phyloP scores from a whole-genome alignment of 805 yeast genomes.

The Spathaspora girioi region DNA sequence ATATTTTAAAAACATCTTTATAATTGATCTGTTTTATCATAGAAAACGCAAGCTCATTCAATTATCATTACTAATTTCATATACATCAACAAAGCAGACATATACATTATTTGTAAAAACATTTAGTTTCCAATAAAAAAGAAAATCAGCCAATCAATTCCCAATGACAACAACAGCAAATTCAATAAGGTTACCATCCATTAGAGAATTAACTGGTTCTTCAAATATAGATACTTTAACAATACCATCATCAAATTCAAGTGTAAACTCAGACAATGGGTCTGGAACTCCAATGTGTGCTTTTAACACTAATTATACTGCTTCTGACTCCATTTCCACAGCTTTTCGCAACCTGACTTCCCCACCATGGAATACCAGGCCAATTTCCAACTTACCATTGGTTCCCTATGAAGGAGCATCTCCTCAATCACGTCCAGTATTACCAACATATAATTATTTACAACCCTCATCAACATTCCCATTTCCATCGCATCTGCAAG shows the following conservation, averaged over 20 bases:
- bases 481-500: background rate
- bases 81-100: background rate
- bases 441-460: constrained; percentile 2
- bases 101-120: no score
- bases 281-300: background rate
- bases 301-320: background rate
- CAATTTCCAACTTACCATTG: background rate
- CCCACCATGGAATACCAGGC: background rate
- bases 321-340: background rate
- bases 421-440: background rate
- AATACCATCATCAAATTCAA: background rate
- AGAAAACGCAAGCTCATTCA: background rate
- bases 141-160: background rate
- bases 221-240: background rate
- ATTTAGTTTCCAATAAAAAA: background rate
- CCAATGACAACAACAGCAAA: background rate
- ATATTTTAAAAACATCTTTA: background rate
- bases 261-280: background rate
- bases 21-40: background rate
- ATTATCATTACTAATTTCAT: background rate
- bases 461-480: constrained; percentile 9
- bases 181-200: constrained; percentile 23
- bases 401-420: background rate
- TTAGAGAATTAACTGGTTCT: constrained; percentile 19
- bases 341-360: background rate